Conservation (phyloP, 2,329 filamentous ascomycete species). For the Fragosphaeria purpurea region DNA sequence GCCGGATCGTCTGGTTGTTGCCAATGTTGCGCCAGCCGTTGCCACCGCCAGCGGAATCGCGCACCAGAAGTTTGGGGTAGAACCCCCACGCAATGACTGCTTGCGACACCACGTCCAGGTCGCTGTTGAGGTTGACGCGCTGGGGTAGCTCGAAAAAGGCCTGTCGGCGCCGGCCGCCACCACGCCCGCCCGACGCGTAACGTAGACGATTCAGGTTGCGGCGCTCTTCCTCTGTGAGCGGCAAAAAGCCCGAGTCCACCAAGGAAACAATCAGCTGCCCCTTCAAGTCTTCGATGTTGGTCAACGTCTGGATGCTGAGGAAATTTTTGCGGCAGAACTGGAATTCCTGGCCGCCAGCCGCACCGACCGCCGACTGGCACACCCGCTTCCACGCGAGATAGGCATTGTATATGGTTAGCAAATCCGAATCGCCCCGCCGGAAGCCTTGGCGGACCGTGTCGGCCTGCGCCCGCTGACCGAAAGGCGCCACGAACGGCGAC, state of each 20-base stretch:
- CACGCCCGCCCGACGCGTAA: conserved; percentile 42
- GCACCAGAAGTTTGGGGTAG: conserved; percentile 82
- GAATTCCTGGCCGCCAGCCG: conserved; percentile 57
- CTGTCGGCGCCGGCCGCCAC: conserved; percentile 52
- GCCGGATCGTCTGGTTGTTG: conserved; percentile 81
- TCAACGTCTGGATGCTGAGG: conserved; percentile 75
- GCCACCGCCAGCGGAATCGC: conserved; percentile 50
- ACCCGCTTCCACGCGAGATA: conserved; percentile 82
- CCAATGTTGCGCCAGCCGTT: conserved; percentile 85
- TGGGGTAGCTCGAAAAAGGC: conserved; percentile 73
- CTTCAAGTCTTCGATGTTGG: conserved; percentile 92
- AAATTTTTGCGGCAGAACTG: conserved; percentile 94
- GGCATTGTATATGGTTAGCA: conserved; percentile 88
- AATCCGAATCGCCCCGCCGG: conserved; percentile 78
- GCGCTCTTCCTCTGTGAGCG: conserved; percentile 63
- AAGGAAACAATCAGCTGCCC: conserved; percentile 79
- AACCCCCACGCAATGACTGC: conserved; percentile 89
- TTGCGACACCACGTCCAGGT: conserved; percentile 68
- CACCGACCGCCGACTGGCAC: conserved; percentile 50
- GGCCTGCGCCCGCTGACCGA: conserved; percentile 73
- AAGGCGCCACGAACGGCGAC: conserved; percentile 80
- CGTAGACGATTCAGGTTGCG: conserved; percentile 58
- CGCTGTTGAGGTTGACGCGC: conserved; percentile 63
- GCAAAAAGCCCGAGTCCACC: conserved; percentile 74
- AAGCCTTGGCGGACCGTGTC: conserved; percentile 71